Evolutionary conservation across 768 basidiomycete species (phyloP).

Genomic region (Suillus cothurnatus): DNA sequence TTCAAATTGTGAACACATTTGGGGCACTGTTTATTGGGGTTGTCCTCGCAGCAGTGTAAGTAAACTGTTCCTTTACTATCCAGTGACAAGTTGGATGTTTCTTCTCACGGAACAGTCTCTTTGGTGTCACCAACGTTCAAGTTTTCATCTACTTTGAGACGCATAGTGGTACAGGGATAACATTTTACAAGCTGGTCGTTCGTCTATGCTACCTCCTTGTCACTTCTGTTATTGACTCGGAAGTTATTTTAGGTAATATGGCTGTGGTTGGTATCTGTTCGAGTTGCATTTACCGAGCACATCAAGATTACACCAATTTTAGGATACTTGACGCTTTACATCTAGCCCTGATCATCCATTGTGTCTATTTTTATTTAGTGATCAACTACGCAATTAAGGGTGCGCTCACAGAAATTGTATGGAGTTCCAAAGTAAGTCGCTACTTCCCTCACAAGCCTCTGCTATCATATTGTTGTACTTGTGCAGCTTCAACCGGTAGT

Average conservation of each 20-base stretch:
- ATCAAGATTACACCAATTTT: neutral
- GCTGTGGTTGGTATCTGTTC: neutral
- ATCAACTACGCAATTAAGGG: constrained; percentile 33
- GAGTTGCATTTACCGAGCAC: no score
- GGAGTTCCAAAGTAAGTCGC: constrained; percentile 18
- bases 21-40: neutral
- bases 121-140: neutral
- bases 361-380: constrained; percentile 39
- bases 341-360: constrained; percentile 36
- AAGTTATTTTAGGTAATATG: neutral
- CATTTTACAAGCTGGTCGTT: neutral
- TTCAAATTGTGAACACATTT: neutral
- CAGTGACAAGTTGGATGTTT: no score
- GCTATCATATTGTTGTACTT: no score
- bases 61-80: neutral
- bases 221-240: neutral
- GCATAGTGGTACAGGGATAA: neutral
- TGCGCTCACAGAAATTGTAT: constrained; percentile 31
- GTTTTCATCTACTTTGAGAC: constrained; percentile 1
- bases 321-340: constrained; percentile 41
- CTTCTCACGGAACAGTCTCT: neutral
- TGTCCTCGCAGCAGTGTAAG: neutral
- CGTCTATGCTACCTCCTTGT: neutral
- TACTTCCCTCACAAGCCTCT: neutral
- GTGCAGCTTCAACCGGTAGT: neutral